Conservation (phyloP, 805 yeast genomes). For the Yamadazyma nakazawae region DNA sequence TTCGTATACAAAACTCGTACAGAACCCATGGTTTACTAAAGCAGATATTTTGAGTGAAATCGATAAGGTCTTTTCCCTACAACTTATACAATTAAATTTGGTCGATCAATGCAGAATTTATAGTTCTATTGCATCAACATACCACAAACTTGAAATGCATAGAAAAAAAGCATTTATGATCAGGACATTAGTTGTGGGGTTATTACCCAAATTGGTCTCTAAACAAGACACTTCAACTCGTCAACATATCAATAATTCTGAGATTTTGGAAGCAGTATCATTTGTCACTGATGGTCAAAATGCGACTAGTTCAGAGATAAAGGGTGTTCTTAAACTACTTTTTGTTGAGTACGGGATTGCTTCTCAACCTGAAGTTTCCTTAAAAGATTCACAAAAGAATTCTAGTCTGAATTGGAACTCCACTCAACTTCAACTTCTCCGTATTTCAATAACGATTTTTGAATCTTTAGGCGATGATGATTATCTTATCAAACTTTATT, state of each 20-base stretch:
- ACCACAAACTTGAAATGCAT: constrained; percentile 53
- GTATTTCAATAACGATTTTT: constrained; percentile 50
- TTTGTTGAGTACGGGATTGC: constrained; percentile 54
- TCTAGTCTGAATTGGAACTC: constrained; percentile 45
- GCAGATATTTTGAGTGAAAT: constrained; percentile 42
- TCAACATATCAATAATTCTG: constrained; percentile 2
- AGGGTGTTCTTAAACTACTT: constrained; percentile 22
- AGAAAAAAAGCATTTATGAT: constrained; percentile 72
- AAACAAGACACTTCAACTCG: not conserved
- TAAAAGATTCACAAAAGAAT: constrained; percentile 19
- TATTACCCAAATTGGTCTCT: constrained; percentile 1
- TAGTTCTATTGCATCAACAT: constrained; percentile 62
- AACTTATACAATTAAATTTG: constrained; percentile 36
- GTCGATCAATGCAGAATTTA: constrained; percentile 60
- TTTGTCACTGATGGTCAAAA: not conserved
- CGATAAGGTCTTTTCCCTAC: constrained; percentile 34
- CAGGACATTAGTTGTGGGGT: constrained; percentile 53
- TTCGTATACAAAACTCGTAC: constrained; percentile 21
- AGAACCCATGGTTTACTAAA: constrained; percentile 19
- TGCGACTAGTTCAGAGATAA: not conserved
- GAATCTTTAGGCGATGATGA: constrained; percentile 47
- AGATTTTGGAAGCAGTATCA: not conserved
- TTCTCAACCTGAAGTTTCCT: constrained; percentile 27
- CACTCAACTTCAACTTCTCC: constrained; percentile 54
- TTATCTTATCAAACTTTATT: constrained; percentile 41